A percentile compares a stretch with the other conserved stretches of the same genome.
Evolutionary conservation across 345 rosid genomes (phyloP).

Genomic region (Boechera retrofracta): DNA sequence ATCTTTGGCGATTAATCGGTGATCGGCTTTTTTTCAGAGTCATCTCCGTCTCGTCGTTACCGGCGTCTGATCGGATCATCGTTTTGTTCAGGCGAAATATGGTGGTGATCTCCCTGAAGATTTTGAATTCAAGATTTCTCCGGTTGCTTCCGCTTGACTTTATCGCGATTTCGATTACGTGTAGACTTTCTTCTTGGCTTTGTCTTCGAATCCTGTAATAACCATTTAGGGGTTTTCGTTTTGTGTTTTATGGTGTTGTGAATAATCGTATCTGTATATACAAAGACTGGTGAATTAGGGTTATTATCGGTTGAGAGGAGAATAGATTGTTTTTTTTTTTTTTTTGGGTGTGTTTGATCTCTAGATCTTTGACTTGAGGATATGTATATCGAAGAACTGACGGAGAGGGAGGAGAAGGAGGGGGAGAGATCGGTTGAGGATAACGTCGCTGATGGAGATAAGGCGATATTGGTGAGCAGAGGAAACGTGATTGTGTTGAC

Average conservation of each 20-base stretch:
- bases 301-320: constrained; percentile 25
- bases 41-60: constrained; percentile 33
- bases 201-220: constrained; percentile 38
- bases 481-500: constrained; percentile 45
- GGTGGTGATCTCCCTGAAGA: constrained; percentile 47
- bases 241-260: constrained; percentile 12
- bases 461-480: constrained; percentile 34
- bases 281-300: constrained; percentile 33
- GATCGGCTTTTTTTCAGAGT: constrained; percentile 11
- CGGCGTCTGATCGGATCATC: constrained; percentile 42
- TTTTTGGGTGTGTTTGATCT: constrained; percentile 33
- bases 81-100: constrained; percentile 41
- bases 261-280: constrained; percentile 32
- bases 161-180: constrained; percentile 28
- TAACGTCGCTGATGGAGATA: constrained; percentile 41
- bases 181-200: constrained; percentile 48
- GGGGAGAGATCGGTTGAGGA: constrained; percentile 39
- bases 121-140: constrained; percentile 24
- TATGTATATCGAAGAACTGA: constrained; percentile 91
- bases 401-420: constrained; percentile 45
- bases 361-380: constrained; percentile 43
- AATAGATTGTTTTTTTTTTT: constrained; percentile 20
- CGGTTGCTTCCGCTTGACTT: constrained; percentile 36
- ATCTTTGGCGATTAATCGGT: not conserved
- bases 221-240: constrained; percentile 44